These are phyloP conservation scores for Beta macrorhiza DNA, from an alignment of 179 eudicot species.

Conservation along the genomic window DNA sequence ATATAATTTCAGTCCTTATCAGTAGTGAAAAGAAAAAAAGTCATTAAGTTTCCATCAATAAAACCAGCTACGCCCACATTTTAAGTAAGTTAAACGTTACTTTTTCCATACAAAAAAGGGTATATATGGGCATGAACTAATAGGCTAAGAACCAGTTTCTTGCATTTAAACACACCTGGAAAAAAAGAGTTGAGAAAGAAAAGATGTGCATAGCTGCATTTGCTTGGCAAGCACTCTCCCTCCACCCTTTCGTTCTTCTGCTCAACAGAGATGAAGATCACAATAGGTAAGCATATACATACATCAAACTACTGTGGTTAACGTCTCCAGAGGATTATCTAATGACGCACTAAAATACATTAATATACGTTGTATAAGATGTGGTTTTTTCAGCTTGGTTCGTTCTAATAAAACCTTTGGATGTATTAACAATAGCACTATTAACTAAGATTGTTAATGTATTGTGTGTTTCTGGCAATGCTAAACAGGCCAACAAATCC, in stretches of 20 bases:
- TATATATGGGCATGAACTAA: no score
- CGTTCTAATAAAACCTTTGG: no score
- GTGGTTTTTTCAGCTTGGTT: no score
- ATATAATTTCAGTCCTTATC: background rate
- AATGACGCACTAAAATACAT: background rate
- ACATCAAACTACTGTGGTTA: background rate
- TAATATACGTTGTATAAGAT: background rate
- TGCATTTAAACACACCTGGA: background rate
- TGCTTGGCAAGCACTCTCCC: conserved; percentile 75
- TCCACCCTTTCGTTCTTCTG: conserved; percentile 64
- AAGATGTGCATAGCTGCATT: conserved; percentile 76
- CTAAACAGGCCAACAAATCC: conserved; percentile 54
- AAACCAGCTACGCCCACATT: conserved; percentile 17
- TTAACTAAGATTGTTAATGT: background rate
- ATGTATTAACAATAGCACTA: no score
- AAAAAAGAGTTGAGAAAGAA: background rate
- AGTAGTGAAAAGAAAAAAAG: background rate
- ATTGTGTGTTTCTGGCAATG: background rate
- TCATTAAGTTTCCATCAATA: background rate
- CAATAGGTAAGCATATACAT: conserved; percentile 45
- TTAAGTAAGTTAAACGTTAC: background rate
- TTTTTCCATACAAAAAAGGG: background rate
- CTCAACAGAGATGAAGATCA: conserved; percentile 84
- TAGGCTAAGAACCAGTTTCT: background rate
- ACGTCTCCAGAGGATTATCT: background rate